Evolutionary conservation across 257 asterid species (phyloP).

Genomic region (Solanum neorickii): DNA sequence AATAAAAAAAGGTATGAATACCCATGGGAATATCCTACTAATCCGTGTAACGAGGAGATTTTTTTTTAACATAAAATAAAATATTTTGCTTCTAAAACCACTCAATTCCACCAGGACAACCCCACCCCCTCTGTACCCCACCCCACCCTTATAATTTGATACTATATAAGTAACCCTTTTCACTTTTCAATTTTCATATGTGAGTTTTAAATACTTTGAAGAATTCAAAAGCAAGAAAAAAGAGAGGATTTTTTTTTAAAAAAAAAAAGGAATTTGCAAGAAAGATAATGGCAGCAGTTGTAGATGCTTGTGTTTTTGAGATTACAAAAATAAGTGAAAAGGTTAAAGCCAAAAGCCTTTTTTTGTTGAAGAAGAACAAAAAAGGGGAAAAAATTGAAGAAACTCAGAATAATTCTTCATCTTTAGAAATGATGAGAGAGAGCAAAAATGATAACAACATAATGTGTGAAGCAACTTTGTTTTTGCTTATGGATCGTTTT

Average conservation of each 20-base stretch:
- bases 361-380: conserved; percentile 11
- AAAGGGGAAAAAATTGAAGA: conserved; percentile 10
- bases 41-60: not conserved
- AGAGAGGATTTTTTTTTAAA: not conserved
- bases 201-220: not conserved
- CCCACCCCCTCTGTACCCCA: not conserved
- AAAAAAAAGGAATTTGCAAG: not conserved
- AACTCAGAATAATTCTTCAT: conserved; percentile 7
- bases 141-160: not conserved
- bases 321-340: conserved; percentile 40
- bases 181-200: not conserved
- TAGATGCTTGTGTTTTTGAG: conserved; percentile 45
- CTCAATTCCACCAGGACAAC: not conserved
- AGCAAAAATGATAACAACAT: conserved; percentile 20
- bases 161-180: not conserved
- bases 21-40: conserved; percentile 21
- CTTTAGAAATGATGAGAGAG: not conserved
- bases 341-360: conserved; percentile 31
- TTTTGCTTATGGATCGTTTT: conserved; percentile 68
- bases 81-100: not conserved
- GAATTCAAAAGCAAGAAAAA: not conserved
- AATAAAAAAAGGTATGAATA: not conserved
- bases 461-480: conserved; percentile 42
- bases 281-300: conserved; percentile 40
- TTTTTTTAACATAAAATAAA: not conserved